These are phyloP conservation scores for Withania somnifera DNA, from an alignment of 305 asterid species.

Conservation along the genomic window DNA sequence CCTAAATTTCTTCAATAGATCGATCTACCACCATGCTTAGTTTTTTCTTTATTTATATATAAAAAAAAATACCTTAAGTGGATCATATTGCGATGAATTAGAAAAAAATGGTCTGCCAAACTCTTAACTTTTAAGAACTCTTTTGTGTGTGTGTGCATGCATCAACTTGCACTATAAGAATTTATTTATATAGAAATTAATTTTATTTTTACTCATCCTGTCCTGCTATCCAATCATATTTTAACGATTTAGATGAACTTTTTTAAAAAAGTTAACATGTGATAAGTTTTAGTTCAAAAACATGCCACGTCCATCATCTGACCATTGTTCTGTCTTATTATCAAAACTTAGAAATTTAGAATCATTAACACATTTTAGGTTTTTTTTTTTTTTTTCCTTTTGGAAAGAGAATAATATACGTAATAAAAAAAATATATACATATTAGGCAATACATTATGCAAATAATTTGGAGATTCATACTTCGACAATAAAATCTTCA, in stretches of 20 bases:
- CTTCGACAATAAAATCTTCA: no score
- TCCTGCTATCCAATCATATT: slow-evolving; percentile 2
- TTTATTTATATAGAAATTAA: neutral
- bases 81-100: neutral
- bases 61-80: neutral
- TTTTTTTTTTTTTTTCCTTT: no score
- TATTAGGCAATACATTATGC: no score
- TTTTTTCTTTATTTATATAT: no score
- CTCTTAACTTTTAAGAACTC: neutral
- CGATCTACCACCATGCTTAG: neutral
- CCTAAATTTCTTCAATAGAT: neutral
- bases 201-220: neutral
- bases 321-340: neutral
- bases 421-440: no score
- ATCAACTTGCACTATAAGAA: neutral
- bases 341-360: no score
- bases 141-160: slow-evolving; percentile 3
- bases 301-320: neutral
- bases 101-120: neutral
- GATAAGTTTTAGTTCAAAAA: neutral
- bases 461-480: no score
- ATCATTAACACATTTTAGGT: no score
- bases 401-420: no score
- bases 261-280: neutral
- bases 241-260: neutral